Percentiles rank a stretch among this genome's conserved stretches.
Conservation (phyloP, 2,329 filamentous ascomycete genomes). For the Phialophora macrospora region DNA sequence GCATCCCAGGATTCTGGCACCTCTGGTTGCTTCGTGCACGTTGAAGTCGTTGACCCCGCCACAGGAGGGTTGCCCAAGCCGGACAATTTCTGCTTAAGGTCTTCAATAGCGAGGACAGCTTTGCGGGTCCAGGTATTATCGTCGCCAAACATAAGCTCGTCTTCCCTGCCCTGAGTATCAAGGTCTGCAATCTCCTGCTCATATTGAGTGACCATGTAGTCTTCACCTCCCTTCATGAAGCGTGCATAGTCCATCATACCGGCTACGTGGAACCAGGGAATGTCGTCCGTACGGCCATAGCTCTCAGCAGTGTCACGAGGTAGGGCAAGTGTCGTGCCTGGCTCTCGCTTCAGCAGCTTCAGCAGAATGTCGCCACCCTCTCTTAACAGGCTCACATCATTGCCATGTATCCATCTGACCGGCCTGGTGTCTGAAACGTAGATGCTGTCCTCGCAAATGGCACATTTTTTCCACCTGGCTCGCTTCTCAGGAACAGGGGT, state of each 20-base stretch:
- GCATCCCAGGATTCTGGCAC: constrained; percentile 32
- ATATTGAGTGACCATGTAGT: constrained; percentile 83
- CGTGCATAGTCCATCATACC: constrained; percentile 94
- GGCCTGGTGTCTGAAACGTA: constrained; percentile 88
- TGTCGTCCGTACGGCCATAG: constrained; percentile 70
- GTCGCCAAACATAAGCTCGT: constrained; percentile 89
- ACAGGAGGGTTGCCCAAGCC: constrained; percentile 70
- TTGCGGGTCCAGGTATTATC: constrained; percentile 91
- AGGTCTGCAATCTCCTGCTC: constrained; percentile 78
- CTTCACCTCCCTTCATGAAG: constrained; percentile 90
- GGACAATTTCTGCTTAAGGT: constrained; percentile 74
- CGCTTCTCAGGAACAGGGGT: constrained; percentile 67
- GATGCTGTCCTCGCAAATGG: constrained; percentile 92
- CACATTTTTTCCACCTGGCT: constrained; percentile 89
- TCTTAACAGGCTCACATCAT: constrained; percentile 78
- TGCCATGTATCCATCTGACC: constrained; percentile 87
- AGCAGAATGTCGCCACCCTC: constrained; percentile 90
- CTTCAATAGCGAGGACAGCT: constrained; percentile 74
- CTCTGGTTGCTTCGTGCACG: constrained; percentile 34
- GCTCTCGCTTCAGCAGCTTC: constrained; percentile 78
- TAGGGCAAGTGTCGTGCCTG: constrained; percentile 82
- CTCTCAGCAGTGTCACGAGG: constrained; percentile 80
- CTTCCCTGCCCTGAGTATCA: constrained; percentile 77
- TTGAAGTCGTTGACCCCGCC: constrained; percentile 44
- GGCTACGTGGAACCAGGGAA: constrained; percentile 94